Conservation (phyloP, 148 eudicot genomes). For the Camellia lanceoleosa region DNA sequence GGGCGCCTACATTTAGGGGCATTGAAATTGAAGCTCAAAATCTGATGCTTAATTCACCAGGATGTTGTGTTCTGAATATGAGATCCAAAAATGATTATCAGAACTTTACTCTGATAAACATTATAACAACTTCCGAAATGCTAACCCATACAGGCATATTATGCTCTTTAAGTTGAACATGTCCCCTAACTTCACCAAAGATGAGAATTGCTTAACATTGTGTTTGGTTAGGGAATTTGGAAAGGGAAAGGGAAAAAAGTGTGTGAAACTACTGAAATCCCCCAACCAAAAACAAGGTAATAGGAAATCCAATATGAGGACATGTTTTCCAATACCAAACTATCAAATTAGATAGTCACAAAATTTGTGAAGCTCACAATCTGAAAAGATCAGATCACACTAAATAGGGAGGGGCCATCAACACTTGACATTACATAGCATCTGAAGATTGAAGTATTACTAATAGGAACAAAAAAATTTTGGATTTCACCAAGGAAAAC, state of each 20-base stretch:
- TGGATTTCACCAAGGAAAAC: neutral
- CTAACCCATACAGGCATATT: no score
- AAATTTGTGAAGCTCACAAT: constrained; percentile 1
- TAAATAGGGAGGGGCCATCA: neutral
- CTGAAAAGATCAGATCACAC: neutral
- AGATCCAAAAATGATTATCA: neutral
- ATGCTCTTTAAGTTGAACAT: neutral
- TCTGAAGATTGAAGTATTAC: neutral
- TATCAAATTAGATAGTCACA: neutral
- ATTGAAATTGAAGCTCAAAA: neutral
- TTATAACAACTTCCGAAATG: no score
- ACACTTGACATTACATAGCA: neutral
- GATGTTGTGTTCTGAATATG: neutral
- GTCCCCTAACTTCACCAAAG: neutral
- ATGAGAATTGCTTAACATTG: no score
- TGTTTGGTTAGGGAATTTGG: no score
- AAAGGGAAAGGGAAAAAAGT: no score
- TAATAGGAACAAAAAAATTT: neutral
- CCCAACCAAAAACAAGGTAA: no score
- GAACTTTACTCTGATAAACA: no score
- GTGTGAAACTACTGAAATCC: no score
- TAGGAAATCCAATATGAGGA: neutral
- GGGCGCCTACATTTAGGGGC: neutral
- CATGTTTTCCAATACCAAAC: neutral
- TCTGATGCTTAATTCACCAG: neutral